These are phyloP conservation scores for Pseudozyma sp. DNA, from an alignment of 1,284 basidiomycete genomes.

Conservation along the genomic window DNA sequence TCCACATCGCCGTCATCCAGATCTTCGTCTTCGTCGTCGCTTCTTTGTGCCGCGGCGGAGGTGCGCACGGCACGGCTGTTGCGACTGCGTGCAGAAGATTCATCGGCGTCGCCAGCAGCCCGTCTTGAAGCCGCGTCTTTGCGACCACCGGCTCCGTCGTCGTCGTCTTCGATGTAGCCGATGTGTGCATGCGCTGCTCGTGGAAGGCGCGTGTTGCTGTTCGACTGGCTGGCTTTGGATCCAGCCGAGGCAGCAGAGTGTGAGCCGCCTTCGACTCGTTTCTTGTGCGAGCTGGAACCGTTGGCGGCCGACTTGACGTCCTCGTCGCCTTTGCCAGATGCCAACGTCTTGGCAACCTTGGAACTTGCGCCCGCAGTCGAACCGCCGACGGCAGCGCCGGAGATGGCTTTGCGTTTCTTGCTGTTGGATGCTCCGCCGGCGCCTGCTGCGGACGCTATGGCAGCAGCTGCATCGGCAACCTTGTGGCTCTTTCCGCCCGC, in stretches of 20 bases:
- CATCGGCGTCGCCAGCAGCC: constrained; percentile 24
- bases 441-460: constrained; percentile 21
- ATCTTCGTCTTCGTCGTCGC: constrained; percentile 49
- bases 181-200: constrained; percentile 45
- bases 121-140: constrained; percentile 26
- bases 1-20: constrained; percentile 37
- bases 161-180: constrained; percentile 45
- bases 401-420: constrained; percentile 50
- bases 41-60: constrained; percentile 31
- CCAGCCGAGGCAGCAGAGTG: constrained; percentile 11
- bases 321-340: constrained; percentile 38
- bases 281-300: constrained; percentile 39
- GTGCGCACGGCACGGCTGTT: constrained; percentile 35
- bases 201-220: constrained; percentile 46
- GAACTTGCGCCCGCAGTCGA: constrained; percentile 8
- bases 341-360: constrained; percentile 40
- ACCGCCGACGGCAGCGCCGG: constrained; percentile 21
- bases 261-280: constrained; percentile 26
- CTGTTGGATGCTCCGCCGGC: constrained; percentile 20
- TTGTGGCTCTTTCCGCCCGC: constrained; percentile 40
- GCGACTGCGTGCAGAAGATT: constrained; percentile 23
- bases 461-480: constrained; percentile 22
- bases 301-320: constrained; percentile 47
- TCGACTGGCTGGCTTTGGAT: constrained; percentile 19
- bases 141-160: constrained; percentile 33